phyloP scores from a whole-genome alignment of 2,329 filamentous ascomycete genomes.

The Emmonsia crescens region DNA sequence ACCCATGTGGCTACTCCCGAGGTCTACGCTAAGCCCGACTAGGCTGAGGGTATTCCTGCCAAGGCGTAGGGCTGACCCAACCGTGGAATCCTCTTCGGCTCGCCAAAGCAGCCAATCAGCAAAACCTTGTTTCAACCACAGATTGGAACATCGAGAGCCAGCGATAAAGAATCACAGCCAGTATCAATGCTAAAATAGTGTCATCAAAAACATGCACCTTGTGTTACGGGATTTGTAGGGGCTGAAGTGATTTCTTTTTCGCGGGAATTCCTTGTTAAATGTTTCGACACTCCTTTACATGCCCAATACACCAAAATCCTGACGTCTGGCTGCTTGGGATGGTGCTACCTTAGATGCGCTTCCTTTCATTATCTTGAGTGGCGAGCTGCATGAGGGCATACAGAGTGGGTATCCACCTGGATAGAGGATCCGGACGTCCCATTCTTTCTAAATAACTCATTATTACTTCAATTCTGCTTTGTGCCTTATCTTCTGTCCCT shows the following conservation, averaged over 20 bases:
- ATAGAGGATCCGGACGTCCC: background rate
- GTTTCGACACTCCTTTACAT: background rate
- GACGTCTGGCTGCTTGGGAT: background rate
- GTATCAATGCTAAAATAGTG: background rate
- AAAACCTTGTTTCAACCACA: background rate
- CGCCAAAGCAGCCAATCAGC: slow-evolving; percentile 2
- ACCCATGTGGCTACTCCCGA: background rate
- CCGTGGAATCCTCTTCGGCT: background rate
- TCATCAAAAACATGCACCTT: background rate
- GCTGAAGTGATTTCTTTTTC: background rate
- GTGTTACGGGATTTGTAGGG: background rate
- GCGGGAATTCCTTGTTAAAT: background rate
- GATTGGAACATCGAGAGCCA: background rate
- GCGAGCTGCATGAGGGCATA: background rate
- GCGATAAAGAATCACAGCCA: background rate
- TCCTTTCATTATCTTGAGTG: background rate
- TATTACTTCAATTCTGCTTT: background rate
- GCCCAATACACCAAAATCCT: background rate
- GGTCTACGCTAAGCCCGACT: background rate
- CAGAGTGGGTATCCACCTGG: background rate
- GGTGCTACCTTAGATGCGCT: background rate
- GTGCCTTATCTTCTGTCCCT: background rate
- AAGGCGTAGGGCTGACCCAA: slow-evolving; percentile 3
- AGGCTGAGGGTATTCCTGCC: background rate
- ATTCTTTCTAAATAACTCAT: background rate